Evolutionary conservation across 495 filamentous ascomycete genomes (phyloP), one percentile per base, ranked within the genome.

Genomic region (Parmelia sp.): DNA sequence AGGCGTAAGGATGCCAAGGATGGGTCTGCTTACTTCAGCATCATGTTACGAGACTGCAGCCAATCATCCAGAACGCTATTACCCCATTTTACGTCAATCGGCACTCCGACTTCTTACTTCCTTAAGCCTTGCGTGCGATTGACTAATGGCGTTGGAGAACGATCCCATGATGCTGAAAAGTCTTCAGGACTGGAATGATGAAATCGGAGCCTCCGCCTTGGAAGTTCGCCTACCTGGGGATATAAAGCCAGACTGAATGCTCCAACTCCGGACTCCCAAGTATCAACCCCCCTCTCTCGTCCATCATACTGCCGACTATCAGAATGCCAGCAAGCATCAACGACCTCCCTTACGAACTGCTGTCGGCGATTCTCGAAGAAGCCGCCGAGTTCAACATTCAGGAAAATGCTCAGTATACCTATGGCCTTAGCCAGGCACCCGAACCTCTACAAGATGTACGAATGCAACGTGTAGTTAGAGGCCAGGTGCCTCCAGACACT

Each of bases 331-430:
- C 63, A 23, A 74, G 68, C 58, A 76, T 83, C 66, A 74, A 77
- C 71, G 72, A 74, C 61, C 74, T 84, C 58, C 81, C 81, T 17
- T 78, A 70, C 64, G 81, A 84, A 72, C 74, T 83, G 35, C 72
- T 83, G 44, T 77, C 76, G 35, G 66, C 77, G 42, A 82, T 84
- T 57, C 78, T 84, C 49, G 70, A 74, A 57, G 68, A 74, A 63
- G 75, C 82, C 40, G 74, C 80, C n/a, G 69, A 74, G 55, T 65
- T 76, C 37, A 82, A 84, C 67, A 64, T 68, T 19, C 67, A 68
- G 7, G 74, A 81, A 60, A 72, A 71, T 23, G 66, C 69, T 11
- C 74, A 66, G 59, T 84, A 75, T 67, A 82, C 80, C 58, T 84
- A 80, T 65, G 81, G 81, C 53, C 69, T 84, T 47, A 77, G 74